Base-by-base conservation (phyloP, 805 yeast genomes). In the Monosporozyma aerobia region DNA sequence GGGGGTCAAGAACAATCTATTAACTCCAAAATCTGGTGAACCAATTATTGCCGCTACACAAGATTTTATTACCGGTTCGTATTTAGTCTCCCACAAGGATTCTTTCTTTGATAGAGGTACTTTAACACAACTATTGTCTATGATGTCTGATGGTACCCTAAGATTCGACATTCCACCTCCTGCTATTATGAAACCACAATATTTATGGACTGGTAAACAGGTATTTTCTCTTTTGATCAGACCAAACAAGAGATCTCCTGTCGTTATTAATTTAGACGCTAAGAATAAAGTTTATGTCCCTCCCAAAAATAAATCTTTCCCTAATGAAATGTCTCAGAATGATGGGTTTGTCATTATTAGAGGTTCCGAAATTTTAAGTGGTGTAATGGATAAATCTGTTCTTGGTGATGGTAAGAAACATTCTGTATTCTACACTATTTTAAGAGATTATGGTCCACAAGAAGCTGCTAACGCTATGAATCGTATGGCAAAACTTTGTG, bases 1-100 rank as follows among this genome's bases (percentile, higher is more conserved):
- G 99, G 99, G 98, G 51, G 99, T 94, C 44, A 94, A 94, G 63
- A 87, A 90, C 65, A 94, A 94, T 67, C 74, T 94, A 57, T 77
- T 94, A 60, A 94, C 99, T 1, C 99, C 99, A 9, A 88, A 90
- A 65, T 87, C 96, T 33, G 99, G 99, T 62, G 99, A 95, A 64
- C 99, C 99, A 0, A 94, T 94, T 61, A 94, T 94, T 77, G 99
- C 99, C 0, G 99, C 99, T 8, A 94, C 99, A 0, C 99, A 94
- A 75, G 99, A 94, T 80, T 94, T 94, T 75, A 94, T 94, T 63
- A 90, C 98, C 5, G 99, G 98, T 19, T 89, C 97, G 0, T 94
- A 84, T 68, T 75, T 94, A 63, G 87, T 94, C 44, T 86, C 97
- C 0, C 89, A 87, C 62, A 95, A 94, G 70, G 98, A 95, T 69